Evolutionary conservation across 148 eudicot species (phyloP).

Genomic region (Mesembryanthemum crystallinum): DNA sequence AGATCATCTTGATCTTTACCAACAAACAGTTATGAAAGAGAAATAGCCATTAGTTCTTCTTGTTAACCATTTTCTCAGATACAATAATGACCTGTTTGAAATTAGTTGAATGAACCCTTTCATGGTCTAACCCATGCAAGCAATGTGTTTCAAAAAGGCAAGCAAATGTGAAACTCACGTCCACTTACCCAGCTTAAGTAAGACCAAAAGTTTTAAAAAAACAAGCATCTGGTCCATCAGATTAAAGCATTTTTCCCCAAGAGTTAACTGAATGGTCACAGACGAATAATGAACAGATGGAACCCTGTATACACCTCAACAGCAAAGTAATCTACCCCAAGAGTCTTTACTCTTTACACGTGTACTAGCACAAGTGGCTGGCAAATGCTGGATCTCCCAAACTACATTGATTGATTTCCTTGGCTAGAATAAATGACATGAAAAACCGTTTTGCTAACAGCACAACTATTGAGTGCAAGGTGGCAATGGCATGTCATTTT

Average conservation of each 20-base stretch:
- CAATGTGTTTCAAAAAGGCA: not conserved
- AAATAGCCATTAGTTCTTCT: not conserved
- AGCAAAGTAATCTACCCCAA: not conserved
- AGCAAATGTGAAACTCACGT: not conserved
- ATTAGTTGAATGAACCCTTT: not conserved
- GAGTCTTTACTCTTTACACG: not conserved
- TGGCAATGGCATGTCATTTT: not conserved
- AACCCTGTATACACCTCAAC: not conserved
- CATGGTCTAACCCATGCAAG: not conserved
- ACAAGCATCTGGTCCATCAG: no score
- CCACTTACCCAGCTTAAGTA: not conserved
- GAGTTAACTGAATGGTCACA: not conserved
- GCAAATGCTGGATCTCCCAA: not conserved
- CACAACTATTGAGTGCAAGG: not conserved
- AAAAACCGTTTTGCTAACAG: not conserved
- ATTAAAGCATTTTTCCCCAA: not conserved
- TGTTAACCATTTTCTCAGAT: not conserved
- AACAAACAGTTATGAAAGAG: not conserved
- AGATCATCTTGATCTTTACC: not conserved
- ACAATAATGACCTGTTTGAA: not conserved
- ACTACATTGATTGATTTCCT: not conserved
- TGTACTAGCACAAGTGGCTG: not conserved
- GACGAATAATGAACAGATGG: no score
- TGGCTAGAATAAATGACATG: not conserved
- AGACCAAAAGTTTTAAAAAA: not conserved